These are phyloP conservation scores for Leishmania martiniquensis DNA, from an alignment of 208 protist genomes.

Conservation along the genomic window DNA sequence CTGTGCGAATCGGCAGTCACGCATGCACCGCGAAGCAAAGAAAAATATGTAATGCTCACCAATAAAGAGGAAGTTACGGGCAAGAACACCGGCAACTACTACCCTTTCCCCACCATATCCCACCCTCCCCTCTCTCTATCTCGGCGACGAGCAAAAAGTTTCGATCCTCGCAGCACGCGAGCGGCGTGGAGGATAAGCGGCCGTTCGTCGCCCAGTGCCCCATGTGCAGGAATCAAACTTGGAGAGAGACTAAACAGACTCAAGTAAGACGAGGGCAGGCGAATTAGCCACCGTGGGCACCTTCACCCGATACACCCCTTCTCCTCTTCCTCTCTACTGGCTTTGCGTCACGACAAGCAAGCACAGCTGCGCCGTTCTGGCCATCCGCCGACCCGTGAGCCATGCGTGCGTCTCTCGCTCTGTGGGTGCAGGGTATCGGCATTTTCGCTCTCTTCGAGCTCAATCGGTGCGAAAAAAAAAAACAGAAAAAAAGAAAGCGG, in stretches of 20 bases:
- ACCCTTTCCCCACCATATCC: too few relatives aligned
- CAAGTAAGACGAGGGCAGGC: background rate
- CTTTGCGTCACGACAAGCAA: background rate
- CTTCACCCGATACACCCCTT: background rate
- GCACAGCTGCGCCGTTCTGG: background rate
- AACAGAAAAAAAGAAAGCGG: background rate
- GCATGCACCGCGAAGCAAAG: background rate
- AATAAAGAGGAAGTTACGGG: too few relatives aligned
- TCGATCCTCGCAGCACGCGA: too few relatives aligned
- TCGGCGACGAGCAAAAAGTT: too few relatives aligned
- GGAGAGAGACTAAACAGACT: background rate
- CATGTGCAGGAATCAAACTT: background rate
- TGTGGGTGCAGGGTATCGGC: background rate
- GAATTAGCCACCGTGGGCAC: background rate
- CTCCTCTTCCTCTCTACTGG: background rate
- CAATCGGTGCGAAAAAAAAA: background rate
- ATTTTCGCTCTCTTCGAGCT: too few relatives aligned
- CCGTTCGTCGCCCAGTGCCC: too few relatives aligned
- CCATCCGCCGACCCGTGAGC: background rate
- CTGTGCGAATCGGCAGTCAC: background rate
- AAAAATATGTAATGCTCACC: background rate
- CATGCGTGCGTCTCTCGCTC: background rate
- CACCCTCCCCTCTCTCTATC: too few relatives aligned
- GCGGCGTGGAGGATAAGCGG: too few relatives aligned
- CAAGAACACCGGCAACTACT: too few relatives aligned